Evolutionary conservation across 2,329 filamentous ascomycete species (phyloP).

Genomic region (Sarocladiaceae sp.): DNA sequence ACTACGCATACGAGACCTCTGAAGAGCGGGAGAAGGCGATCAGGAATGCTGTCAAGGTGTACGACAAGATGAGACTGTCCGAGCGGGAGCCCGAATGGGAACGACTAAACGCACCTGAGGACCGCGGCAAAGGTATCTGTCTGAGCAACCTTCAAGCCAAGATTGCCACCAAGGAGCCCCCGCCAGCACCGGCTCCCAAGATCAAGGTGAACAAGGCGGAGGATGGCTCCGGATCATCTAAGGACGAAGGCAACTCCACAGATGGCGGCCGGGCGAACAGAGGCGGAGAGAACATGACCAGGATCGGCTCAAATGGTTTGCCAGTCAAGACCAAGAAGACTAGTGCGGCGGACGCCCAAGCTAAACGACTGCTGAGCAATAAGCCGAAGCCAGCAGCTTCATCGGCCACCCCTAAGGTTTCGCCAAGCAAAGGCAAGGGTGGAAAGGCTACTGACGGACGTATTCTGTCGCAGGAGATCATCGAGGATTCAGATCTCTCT

Average conservation of each 20-base stretch:
- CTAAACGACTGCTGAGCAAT: constrained; percentile 44
- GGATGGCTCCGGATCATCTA: constrained; percentile 35
- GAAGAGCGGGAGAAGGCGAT: constrained; percentile 54
- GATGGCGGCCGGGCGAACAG: constrained; percentile 23
- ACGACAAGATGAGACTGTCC: constrained; percentile 52
- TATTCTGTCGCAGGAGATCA: constrained; percentile 48
- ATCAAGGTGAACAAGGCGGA: constrained; percentile 45
- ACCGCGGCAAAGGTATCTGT: constrained; percentile 52
- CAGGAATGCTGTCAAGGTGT: constrained; percentile 53
- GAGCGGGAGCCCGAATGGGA: constrained; percentile 55
- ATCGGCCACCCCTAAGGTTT: constrained; percentile 25
- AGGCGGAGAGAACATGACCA: constrained; percentile 38
- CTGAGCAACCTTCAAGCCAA: constrained; percentile 56
- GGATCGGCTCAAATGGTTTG: constrained; percentile 45
- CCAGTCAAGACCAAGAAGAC: constrained; percentile 51
- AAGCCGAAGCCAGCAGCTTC: constrained; percentile 26
- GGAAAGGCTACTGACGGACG: constrained; percentile 35
- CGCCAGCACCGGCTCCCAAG: constrained; percentile 36
- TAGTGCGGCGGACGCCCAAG: constrained; percentile 45
- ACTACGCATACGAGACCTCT: constrained; percentile 47
- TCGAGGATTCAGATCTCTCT: constrained; percentile 50
- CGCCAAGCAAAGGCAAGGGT: constrained; percentile 36
- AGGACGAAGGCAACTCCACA: constrained; percentile 28
- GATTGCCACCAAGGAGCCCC: constrained; percentile 42
- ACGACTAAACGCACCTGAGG: constrained; percentile 48